A percentile compares a stretch with the other conserved stretches of the same genome.
phyloP scores from a whole-genome alignment of 805 yeast genomes.

The Zygosaccharomyces siamensis region DNA sequence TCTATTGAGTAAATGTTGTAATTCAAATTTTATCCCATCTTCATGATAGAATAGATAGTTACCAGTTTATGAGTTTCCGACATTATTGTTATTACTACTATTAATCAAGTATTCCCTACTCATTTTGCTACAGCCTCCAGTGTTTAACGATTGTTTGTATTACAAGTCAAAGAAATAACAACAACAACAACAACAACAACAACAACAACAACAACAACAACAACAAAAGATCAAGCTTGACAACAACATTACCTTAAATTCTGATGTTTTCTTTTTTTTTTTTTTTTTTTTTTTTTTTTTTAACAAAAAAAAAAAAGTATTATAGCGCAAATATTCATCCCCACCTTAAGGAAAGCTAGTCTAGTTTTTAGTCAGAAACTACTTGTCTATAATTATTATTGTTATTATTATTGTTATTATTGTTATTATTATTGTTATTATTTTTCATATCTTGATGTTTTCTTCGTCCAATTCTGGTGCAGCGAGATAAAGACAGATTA shows the following conservation, averaged over 20 bases:
- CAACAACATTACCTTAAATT: neutral
- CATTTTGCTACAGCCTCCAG: neutral
- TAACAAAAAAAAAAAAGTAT: neutral
- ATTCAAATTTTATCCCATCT: slow-evolving; percentile 1
- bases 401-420: neutral
- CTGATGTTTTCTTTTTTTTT: neutral
- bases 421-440: neutral
- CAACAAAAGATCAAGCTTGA: neutral
- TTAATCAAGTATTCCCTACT: neutral
- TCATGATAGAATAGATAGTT: neutral
- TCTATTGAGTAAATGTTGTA: slow-evolving; percentile 45
- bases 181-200: neutral
- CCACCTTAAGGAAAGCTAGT: neutral
- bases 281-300: too few species aligned
- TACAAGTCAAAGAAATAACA: neutral
- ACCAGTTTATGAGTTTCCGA: slow-evolving; percentile 1
- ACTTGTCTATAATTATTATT: slow-evolving; percentile 2
- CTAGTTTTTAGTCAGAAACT: neutral
- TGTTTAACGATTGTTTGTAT: neutral
- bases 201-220: neutral
- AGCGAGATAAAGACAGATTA: neutral
- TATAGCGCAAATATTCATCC: slow-evolving; percentile 2
- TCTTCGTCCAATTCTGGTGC: neutral
- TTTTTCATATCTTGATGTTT: neutral
- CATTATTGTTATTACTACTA: neutral